Evolutionary conservation across 1,284 basidiomycete species (phyloP).

Genomic region (Irpex lacteus): DNA sequence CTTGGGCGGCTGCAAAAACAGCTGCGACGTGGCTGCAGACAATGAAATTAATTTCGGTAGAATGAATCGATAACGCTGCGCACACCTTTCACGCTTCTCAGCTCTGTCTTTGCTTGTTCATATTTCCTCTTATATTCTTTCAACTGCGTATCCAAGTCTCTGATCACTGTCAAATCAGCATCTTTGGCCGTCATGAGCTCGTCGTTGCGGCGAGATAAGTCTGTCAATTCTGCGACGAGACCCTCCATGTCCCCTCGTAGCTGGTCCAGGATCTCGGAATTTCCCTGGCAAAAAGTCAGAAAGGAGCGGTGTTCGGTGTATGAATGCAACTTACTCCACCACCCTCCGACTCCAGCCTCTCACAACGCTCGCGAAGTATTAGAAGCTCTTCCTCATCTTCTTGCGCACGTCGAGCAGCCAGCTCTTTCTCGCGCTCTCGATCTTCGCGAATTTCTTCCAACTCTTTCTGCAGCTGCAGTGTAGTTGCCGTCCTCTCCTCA

Average conservation of each 20-base stretch:
- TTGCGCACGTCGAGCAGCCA: slow-evolving; percentile 49
- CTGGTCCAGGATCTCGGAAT: slow-evolving; percentile 69
- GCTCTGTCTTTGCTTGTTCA: slow-evolving; percentile 91
- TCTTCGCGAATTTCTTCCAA: slow-evolving; percentile 61
- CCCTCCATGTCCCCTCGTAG: slow-evolving; percentile 85
- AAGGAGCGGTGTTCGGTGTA: slow-evolving; percentile 20
- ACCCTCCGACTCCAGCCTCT: slow-evolving; percentile 70
- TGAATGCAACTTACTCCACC: slow-evolving; percentile 22
- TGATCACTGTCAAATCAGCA: slow-evolving; percentile 72
- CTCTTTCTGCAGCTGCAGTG: slow-evolving; percentile 70
- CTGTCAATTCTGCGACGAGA: slow-evolving; percentile 79
- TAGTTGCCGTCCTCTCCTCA: slow-evolving; percentile 65
- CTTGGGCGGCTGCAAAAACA: slow-evolving; percentile 70
- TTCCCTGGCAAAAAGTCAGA: slow-evolving; percentile 37
- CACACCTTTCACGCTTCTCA: slow-evolving; percentile 89
- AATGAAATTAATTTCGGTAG: not conserved
- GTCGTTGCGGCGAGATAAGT: slow-evolving; percentile 85
- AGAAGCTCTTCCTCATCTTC: slow-evolving; percentile 74
- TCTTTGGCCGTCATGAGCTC: slow-evolving; percentile 87
- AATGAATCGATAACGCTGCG: not conserved
- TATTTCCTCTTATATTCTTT: slow-evolving; percentile 94
- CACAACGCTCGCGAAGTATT: slow-evolving; percentile 72
- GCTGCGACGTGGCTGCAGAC: slow-evolving; percentile 65
- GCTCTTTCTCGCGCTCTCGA: slow-evolving; percentile 55
- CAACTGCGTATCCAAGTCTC: slow-evolving; percentile 79